phyloP scores from a whole-genome alignment of 73 alveolate genomes.

The Strombidium stylifer region DNA sequence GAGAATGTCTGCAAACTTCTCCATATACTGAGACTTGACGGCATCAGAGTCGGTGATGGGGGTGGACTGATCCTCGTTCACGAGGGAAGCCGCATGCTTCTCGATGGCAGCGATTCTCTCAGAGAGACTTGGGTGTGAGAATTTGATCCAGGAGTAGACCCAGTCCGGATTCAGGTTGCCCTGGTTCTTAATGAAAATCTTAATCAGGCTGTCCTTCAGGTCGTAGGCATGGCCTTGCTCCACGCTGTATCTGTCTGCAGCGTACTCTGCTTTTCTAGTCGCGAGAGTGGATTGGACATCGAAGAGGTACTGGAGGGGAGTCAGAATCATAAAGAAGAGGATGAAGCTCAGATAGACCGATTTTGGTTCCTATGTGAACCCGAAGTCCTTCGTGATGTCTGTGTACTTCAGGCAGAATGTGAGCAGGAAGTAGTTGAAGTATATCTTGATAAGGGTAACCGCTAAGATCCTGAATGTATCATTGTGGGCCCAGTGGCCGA shows the following conservation, averaged over 20 bases:
- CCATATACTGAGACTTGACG: no score
- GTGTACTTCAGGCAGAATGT: neutral
- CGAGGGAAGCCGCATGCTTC: neutral
- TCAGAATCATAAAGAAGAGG: no score
- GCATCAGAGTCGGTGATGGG: no score
- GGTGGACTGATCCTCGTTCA: no score
- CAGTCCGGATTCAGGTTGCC: slow-evolving; percentile 46
- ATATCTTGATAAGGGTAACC: neutral
- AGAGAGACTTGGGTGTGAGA: slow-evolving; percentile 15
- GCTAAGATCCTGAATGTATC: slow-evolving; percentile 38
- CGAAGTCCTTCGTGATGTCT: neutral
- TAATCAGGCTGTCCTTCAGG: slow-evolving; percentile 29
- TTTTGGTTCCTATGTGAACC: neutral
- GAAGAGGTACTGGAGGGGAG: no score
- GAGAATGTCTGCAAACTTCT: no score
- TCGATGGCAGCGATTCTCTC: slow-evolving; percentile 22
- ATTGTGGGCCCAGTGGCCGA: slow-evolving; percentile 92
- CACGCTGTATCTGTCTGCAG: neutral
- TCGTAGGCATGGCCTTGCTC: slow-evolving; percentile 9
- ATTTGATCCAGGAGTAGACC: neutral
- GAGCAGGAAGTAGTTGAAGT: neutral
- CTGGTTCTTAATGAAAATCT: slow-evolving; percentile 37
- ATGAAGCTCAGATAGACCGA: neutral
- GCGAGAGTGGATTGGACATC: neutral
- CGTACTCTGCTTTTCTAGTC: neutral